These are phyloP conservation scores for Leishmania amazonensis DNA, from an alignment of 208 protist species.

Conservation along the genomic window DNA sequence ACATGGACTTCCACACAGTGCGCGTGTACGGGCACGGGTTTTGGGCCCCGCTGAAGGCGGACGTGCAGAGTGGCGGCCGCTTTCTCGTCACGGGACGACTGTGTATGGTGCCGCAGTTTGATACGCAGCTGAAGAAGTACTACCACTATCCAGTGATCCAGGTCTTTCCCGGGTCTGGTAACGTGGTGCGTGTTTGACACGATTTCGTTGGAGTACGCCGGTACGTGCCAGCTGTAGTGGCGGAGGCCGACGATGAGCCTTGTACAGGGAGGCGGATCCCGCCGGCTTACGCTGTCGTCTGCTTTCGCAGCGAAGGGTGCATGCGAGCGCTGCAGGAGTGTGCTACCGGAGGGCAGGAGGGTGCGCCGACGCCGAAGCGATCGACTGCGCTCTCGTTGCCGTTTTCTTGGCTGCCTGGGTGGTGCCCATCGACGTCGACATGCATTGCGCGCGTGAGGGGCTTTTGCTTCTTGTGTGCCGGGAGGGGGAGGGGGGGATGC, in stretches of 20 bases:
- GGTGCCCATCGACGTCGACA: background rate
- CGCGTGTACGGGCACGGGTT: slow-evolving; percentile 67
- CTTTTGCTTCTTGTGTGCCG: background rate
- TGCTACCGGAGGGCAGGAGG: background rate
- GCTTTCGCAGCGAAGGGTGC: background rate
- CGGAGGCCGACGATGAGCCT: background rate
- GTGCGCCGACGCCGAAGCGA: background rate
- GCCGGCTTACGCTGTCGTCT: background rate
- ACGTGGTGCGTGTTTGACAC: slow-evolving; percentile 20
- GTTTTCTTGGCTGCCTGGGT: background rate
- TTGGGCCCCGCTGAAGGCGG: slow-evolving; percentile 45
- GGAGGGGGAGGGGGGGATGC: background rate
- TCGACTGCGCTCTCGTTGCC: background rate
- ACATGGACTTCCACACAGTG: slow-evolving; percentile 89
- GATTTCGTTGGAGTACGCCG: background rate
- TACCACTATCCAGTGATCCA: slow-evolving; percentile 90
- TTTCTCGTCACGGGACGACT: slow-evolving; percentile 75
- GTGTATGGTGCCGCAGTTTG: slow-evolving; percentile 88
- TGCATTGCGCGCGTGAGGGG: background rate
- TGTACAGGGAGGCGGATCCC: background rate
- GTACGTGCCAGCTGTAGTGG: background rate
- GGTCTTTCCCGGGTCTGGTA: slow-evolving; percentile 64
- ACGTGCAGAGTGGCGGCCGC: slow-evolving; percentile 44
- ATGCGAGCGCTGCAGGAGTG: background rate
- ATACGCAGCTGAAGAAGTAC: slow-evolving; percentile 75